These are phyloP conservation scores for Candida orba DNA, from an alignment of 805 yeast genomes.

Conservation along the genomic window DNA sequence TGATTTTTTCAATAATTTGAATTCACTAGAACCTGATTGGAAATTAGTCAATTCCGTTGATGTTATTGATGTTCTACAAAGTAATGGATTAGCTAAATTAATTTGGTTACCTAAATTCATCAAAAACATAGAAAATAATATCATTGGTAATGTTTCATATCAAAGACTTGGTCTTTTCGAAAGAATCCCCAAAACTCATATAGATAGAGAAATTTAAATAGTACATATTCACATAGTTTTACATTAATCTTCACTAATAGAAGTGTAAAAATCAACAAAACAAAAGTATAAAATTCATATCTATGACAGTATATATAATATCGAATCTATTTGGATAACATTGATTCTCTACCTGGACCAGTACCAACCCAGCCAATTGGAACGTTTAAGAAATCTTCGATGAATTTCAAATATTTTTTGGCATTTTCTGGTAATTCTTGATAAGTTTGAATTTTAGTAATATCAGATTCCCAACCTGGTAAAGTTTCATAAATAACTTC, in stretches of 20 bases:
- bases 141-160: neutral
- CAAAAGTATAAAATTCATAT: neutral
- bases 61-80: slow-evolving; percentile 38
- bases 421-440: slow-evolving; percentile 86
- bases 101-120: neutral
- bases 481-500: slow-evolving; percentile 88
- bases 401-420: slow-evolving; percentile 71
- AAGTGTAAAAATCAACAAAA: neutral
- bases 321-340: slow-evolving; percentile 43
- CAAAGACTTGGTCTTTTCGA: neutral
- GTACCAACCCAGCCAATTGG: slow-evolving; percentile 97
- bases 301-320: neutral
- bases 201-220: neutral
- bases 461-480: slow-evolving; percentile 92
- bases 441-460: slow-evolving; percentile 60
- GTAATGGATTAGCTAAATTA: slow-evolving; percentile 29
- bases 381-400: slow-evolving; percentile 76
- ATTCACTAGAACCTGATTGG: slow-evolving; percentile 33
- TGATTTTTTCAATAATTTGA: slow-evolving; percentile 2
- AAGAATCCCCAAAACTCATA: neutral
- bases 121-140: neutral
- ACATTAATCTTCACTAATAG: neutral
- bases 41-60: slow-evolving; percentile 22
- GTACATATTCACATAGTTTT: neutral
- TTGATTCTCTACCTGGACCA: slow-evolving; percentile 93